Conservation (phyloP, 1,139 yeast species). For the Trichomonascaceae sp. region DNA sequence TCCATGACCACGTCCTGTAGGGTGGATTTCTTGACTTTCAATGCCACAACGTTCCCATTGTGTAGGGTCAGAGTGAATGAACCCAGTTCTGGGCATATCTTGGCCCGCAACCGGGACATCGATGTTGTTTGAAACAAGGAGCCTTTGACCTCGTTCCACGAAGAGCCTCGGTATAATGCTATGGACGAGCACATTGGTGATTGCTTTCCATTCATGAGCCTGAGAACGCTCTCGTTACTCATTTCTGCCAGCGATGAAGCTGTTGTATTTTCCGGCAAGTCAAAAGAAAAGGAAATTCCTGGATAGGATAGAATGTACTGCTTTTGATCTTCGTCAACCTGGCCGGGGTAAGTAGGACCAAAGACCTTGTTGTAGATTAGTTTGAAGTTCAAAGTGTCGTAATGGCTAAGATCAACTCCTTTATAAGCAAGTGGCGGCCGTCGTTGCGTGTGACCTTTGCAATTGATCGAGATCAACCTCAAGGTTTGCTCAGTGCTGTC, state of each 20-base stretch:
- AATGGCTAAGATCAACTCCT: slow-evolving; percentile 15
- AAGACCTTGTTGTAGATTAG: slow-evolving; percentile 20
- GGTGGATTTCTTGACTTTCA: slow-evolving; percentile 9
- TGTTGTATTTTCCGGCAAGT: slow-evolving; percentile 6
- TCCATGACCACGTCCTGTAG: slow-evolving; percentile 21
- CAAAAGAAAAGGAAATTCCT: slow-evolving; percentile 21
- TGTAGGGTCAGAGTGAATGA: not conserved
- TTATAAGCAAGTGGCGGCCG: slow-evolving; percentile 13
- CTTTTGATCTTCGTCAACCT: slow-evolving; percentile 7
- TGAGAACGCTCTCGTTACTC: not conserved
- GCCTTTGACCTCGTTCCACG: not conserved
- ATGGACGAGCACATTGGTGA: not conserved
- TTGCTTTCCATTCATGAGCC: not conserved
- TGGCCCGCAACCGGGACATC: not conserved
- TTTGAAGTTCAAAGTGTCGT: slow-evolving; percentile 14
- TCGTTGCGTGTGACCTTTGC: slow-evolving; percentile 17
- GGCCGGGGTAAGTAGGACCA: slow-evolving; percentile 25
- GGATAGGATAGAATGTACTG: slow-evolving; percentile 20
- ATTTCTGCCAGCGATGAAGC: slow-evolving; percentile 2
- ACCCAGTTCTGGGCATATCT: too few relatives aligned
- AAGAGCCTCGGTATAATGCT: not conserved
- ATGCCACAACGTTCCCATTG: not conserved
- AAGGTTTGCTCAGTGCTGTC: slow-evolving; percentile 17
- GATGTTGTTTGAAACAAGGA: not conserved
- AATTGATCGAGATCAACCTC: slow-evolving; percentile 17